Evolutionary conservation across 2,329 filamentous ascomycete genomes (phyloP), one percentile per base, ranked within the genome.

Genomic region (Podosphaera xanthii): DNA sequence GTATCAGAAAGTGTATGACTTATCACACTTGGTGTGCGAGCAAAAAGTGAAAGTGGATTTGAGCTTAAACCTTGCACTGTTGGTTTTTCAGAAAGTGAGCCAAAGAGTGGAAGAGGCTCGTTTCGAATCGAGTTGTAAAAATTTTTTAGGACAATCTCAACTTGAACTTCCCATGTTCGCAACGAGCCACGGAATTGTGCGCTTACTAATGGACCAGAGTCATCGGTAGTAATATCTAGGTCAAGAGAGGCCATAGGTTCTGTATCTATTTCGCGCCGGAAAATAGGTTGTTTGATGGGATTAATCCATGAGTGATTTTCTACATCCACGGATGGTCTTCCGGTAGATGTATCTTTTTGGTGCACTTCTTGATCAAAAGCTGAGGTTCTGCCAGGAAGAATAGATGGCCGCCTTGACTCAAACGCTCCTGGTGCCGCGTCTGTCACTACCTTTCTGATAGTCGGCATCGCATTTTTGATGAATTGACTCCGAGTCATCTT

Each of bases 401-500:
- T 75, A 61, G 76, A 78, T 3, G 78, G 73, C 2, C 78, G 61
- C 1, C 60, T 61, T 4, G 63, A 75, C 40, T 83, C 78, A 62
- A 85, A 84, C 1, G 77, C 77, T 61, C 82, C 78, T 1, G 86
- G 81, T 0, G 76, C 80, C n/a, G 83, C 81, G 65, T 94, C 87
- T 46, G 77, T 74, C 8, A 89, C 77, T 10, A 87, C 83, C 56
- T 88, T 82, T 60, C 80, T 81, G 62, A 98, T 86, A 0, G 91
- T 95, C 0, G 86, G 85, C 76, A 97, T 83, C 3, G 92, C 96
- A 69, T 98, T 98, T 71, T 94, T 94, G 68, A 98, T 80, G 67
- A 97, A 98, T 67, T 97, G 91, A 63, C 78, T 84, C 59, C 86
- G 82, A 1, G 91, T 97, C 92, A 98, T 98, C 74, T 94, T 94